Evolutionary conservation across 345 rosid genomes (phyloP), one percentile per base, ranked within the genome.

Genomic region (Eucalyptus grandis): DNA sequence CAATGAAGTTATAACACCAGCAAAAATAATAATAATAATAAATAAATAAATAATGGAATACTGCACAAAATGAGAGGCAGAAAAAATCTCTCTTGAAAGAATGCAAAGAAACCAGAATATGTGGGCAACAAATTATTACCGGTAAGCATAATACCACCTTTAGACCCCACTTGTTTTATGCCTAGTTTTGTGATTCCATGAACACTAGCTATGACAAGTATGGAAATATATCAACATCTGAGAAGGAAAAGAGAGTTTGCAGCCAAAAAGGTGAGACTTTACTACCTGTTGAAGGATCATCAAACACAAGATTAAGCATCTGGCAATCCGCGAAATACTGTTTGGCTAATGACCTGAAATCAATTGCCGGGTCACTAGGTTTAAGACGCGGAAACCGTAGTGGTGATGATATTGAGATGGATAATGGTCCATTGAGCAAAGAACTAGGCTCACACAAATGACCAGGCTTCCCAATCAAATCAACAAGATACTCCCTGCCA

Each of bases 401-500:
- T 86, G 99, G 99, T 89, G 99, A 97, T 90, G 98, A 94, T 93
- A 96, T 95, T 91, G 96, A 91, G 88, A 98, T 97, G 93, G 99
- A 94, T 88, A 97, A 95, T 89, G 97, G 99, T 91, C 99, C 99
- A 92, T 97, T 97, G 89, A 97, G 96, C 95, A 95, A 94, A 94
- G 99, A 98, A 93, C 96, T 95, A 3, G 99, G 99, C 92, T 95
- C 98, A 88, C 95, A 94, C 91, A 98, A 91, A 92, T 94, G 93
- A 89, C 99, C 99, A 58, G 99, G 98, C 94, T 92, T 96, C 92
- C 95, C 98, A 62, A 96, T 92, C 94, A 98, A 96, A 92, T 98
- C 99, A 91, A 98, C 95, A 90, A 96, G 92, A 93, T 94, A 97
- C 92, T 98, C 99, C 97, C 99, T 97, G 99, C 90, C 94, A 96